A percentile compares a stretch with the other conserved stretches of the same genome.
Evolutionary conservation across 192 early-diverging fungal genomes (phyloP).

Genomic region (Spizellomyces punctatus): DNA sequence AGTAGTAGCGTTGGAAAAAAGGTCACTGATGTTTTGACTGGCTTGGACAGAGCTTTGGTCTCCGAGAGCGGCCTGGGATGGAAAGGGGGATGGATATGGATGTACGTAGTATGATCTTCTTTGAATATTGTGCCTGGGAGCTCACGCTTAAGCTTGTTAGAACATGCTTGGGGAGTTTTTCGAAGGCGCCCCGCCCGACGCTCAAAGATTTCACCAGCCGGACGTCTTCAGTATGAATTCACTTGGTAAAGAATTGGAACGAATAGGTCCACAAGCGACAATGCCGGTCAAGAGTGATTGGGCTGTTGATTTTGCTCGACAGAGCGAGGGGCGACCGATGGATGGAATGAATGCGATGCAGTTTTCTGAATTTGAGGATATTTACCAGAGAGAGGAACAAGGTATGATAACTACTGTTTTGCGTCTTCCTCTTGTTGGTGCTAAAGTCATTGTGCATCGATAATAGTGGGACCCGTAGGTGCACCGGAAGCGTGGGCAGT

Average conservation of each 20-base stretch:
- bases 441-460: no score
- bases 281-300: not conserved
- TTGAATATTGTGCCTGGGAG: no score
- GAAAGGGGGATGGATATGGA: no score
- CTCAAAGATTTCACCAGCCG: not conserved
- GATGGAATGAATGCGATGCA: not conserved
- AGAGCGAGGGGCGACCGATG: no score
- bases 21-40: no score
- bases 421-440: no score
- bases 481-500: constrained; percentile 14
- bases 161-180: not conserved
- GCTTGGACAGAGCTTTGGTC: no score
- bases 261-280: not conserved
- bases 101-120: no score
- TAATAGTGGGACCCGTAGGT: no score
- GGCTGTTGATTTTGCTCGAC: not conserved
- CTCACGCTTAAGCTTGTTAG: not conserved
- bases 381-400: not conserved
- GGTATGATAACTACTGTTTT: no score
- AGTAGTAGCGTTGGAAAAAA: not conserved
- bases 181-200: not conserved
- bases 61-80: no score
- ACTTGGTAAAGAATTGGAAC: not conserved
- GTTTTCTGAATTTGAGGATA: not conserved
- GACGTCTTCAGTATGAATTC: not conserved